Evolutionary conservation across 441 rosid genomes (phyloP).

Genomic region (Pelargonium citronellum): DNA sequence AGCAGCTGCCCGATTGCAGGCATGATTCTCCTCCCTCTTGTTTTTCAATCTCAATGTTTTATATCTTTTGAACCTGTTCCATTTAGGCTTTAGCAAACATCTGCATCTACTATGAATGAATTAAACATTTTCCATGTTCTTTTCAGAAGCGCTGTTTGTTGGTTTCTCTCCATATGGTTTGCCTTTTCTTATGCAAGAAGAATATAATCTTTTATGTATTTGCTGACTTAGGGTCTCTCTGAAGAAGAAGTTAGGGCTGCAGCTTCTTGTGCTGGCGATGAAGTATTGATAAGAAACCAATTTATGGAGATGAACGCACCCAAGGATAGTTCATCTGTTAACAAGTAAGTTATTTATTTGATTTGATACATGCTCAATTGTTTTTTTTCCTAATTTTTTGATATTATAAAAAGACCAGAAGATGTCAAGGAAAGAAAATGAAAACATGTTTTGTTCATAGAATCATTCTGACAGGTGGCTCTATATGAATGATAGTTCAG

Average conservation of each 20-base stretch:
- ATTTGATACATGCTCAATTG: neutral
- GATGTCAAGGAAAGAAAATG: neutral
- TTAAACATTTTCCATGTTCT: neutral
- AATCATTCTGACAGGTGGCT: slow-evolving; percentile 9
- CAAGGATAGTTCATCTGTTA: slow-evolving; percentile 80
- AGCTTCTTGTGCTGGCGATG: slow-evolving; percentile 96
- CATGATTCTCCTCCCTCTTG: slow-evolving; percentile 24
- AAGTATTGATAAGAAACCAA: slow-evolving; percentile 90
- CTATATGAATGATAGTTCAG: slow-evolving; percentile 14
- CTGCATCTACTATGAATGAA: neutral
- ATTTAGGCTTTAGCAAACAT: neutral
- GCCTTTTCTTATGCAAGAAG: neutral
- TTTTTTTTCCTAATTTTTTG: neutral
- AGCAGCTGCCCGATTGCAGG: slow-evolving; percentile 90
- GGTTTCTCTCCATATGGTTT: neutral
- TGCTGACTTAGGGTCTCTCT: slow-evolving; percentile 72
- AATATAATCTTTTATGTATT: slow-evolving; percentile 30
- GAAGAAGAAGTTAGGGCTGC: slow-evolving; percentile 96
- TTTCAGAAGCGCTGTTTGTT: neutral
- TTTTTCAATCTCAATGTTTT: slow-evolving; percentile 12
- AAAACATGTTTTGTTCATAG: neutral
- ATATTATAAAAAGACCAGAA: too few relatives aligned
- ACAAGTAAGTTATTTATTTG: slow-evolving; percentile 59
- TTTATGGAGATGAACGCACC: slow-evolving; percentile 99
- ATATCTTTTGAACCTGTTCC: neutral